Percentiles rank a stretch among this genome's conserved stretches.
phyloP scores from a whole-genome alignment of 2,329 filamentous ascomycete species.

The Kalmusia sp. region DNA sequence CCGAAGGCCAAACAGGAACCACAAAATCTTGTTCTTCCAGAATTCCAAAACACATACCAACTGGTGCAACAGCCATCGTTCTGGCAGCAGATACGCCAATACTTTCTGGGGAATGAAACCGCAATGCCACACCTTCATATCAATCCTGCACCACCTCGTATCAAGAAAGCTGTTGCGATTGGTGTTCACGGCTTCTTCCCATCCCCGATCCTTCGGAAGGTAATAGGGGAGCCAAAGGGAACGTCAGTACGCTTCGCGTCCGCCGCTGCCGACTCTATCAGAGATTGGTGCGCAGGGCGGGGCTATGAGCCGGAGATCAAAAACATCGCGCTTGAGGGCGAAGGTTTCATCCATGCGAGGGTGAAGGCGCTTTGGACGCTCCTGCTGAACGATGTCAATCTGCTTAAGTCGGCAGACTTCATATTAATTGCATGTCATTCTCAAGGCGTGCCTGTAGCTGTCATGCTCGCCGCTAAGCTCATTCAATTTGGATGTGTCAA shows the following conservation, averaged over 20 bases:
- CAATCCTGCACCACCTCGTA: slow-evolving; percentile 70
- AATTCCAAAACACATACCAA: slow-evolving; percentile 72
- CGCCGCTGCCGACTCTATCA: slow-evolving; percentile 82
- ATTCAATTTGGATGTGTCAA: slow-evolving; percentile 88
- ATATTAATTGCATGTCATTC: slow-evolving; percentile 93
- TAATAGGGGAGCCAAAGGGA: slow-evolving; percentile 93
- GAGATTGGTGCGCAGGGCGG: slow-evolving; percentile 74
- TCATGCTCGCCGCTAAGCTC: slow-evolving; percentile 91
- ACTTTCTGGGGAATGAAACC: slow-evolving; percentile 57
- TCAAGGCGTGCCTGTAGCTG: slow-evolving; percentile 90
- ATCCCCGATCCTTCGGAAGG: slow-evolving; percentile 81
- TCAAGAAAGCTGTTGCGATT: slow-evolving; percentile 89
- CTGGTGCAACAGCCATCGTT: slow-evolving; percentile 53
- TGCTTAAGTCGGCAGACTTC: slow-evolving; percentile 85
- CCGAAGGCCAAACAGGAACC: slow-evolving; percentile 43
- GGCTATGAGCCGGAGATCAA: slow-evolving; percentile 84
- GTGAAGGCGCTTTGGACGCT: slow-evolving; percentile 95
- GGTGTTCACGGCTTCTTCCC: slow-evolving; percentile 96
- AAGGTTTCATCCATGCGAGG: slow-evolving; percentile 88
- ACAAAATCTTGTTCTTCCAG: slow-evolving; percentile 72
- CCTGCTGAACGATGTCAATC: slow-evolving; percentile 91
- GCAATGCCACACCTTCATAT: slow-evolving; percentile 73
- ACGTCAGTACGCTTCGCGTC: slow-evolving; percentile 94
- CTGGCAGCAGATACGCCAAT: slow-evolving; percentile 51
- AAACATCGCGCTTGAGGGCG: slow-evolving; percentile 92